A percentile compares a stretch with the other conserved stretches of the same genome.
Conservation (phyloP, 2,329 filamentous ascomycete species). For the Magnaporthiopsis incrustans region DNA sequence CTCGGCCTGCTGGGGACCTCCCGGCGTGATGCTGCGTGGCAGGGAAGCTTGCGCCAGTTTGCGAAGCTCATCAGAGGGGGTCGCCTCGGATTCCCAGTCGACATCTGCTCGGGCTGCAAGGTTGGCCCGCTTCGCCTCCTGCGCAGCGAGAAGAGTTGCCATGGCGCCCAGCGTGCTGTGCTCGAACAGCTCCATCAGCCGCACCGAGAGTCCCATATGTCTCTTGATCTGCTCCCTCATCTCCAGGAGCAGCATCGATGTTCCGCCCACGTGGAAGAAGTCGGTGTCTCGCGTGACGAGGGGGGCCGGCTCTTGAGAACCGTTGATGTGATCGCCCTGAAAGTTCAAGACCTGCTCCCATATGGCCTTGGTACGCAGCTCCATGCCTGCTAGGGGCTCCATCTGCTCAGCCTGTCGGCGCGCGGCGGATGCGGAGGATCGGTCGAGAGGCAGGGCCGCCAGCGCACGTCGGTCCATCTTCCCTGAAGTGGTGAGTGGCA, state of each 20-base stretch:
- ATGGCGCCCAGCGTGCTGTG: background rate
- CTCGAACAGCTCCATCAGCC: background rate
- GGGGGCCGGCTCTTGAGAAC: too few species aligned
- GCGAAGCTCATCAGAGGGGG: too few species aligned
- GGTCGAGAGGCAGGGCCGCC: background rate
- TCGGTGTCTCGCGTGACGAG: slow-evolving; percentile 17
- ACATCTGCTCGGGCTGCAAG: too few species aligned
- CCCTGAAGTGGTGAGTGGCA: background rate
- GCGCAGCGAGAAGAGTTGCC: background rate
- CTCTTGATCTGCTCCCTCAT: background rate
- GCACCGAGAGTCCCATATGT: background rate
- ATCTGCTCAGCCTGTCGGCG: background rate
- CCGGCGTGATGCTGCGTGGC: too few species aligned
- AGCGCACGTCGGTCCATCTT: background rate
- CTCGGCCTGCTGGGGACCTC: background rate
- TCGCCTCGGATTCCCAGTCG: too few species aligned
- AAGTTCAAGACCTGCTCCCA: background rate
- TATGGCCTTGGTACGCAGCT: slow-evolving; percentile 9
- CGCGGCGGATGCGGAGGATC: background rate
- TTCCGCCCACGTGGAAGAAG: slow-evolving; percentile 22
- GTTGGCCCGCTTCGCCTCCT: background rate
- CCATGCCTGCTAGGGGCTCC: slow-evolving; percentile 1
- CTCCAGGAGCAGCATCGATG: slow-evolving; percentile 18
- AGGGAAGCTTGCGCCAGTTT: too few species aligned
- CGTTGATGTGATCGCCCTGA: too few species aligned